phyloP scores from a whole-genome alignment of 1,284 basidiomycete species.

The Pyrrhoderma lamaoense region DNA sequence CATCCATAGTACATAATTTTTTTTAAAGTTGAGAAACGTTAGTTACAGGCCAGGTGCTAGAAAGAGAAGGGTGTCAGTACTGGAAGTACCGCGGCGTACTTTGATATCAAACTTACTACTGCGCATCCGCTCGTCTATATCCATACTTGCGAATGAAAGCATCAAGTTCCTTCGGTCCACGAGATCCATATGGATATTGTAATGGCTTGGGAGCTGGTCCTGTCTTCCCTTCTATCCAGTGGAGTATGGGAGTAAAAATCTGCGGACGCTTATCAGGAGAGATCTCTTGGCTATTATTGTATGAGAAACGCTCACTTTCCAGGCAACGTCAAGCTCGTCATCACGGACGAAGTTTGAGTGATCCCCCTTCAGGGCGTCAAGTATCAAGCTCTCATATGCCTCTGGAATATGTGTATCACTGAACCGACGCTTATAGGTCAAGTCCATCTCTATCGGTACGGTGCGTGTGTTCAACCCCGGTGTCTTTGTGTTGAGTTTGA shows the following conservation, averaged over 20 bases:
- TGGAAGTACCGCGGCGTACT: not conserved
- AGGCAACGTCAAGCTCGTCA: constrained; percentile 91
- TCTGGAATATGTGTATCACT: constrained; percentile 84
- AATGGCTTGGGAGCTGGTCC: constrained; percentile 63
- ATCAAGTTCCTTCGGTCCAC: constrained; percentile 83
- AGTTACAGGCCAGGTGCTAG: constrained; percentile 17
- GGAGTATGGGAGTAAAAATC: constrained; percentile 93
- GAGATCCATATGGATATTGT: constrained; percentile 84
- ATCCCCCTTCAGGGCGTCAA: constrained; percentile 84
- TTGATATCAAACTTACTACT: constrained; percentile 67
- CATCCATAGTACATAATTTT: not conserved
- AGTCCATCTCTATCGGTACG: constrained; percentile 91
- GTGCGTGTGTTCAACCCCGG: constrained; percentile 86
- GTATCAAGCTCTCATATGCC: constrained; percentile 88
- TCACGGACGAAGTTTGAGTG: constrained; percentile 92
- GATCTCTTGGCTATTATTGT: not conserved
- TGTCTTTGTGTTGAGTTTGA: constrained; percentile 91
- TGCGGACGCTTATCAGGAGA: constrained; percentile 25
- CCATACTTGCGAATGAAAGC: constrained; percentile 72
- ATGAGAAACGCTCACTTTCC: constrained; percentile 61
- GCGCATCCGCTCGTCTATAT: constrained; percentile 60
- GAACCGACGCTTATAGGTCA: constrained; percentile 94
- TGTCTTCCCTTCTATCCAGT: constrained; percentile 82
- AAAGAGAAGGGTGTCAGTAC: not conserved
- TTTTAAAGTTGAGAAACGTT: constrained; percentile 11